These are phyloP conservation scores for Penicillium sclerotigenum DNA, from an alignment of 2,329 filamentous ascomycete genomes.

Conservation along the genomic window DNA sequence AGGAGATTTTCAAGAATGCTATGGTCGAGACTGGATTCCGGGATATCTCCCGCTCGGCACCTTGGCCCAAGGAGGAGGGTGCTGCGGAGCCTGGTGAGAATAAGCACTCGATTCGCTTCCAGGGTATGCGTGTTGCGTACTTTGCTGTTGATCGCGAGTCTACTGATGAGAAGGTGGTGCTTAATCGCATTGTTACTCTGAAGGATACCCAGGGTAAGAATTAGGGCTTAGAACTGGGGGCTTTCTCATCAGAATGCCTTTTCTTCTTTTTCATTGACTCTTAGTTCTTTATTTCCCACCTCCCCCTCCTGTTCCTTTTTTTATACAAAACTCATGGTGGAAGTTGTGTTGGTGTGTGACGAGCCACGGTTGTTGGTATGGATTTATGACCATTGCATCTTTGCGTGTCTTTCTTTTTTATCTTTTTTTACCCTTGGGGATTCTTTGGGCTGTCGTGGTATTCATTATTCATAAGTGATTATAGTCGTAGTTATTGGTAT, in stretches of 20 bases:
- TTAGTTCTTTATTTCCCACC: neutral
- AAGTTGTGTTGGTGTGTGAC: constrained; percentile 4
- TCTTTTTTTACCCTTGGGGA: neutral
- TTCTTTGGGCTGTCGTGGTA: neutral
- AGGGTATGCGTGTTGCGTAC: constrained; percentile 77
- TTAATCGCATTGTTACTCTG: constrained; percentile 88
- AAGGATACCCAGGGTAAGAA: constrained; percentile 60
- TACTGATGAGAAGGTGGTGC: constrained; percentile 72
- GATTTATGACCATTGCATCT: constrained; percentile 22
- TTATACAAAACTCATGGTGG: neutral
- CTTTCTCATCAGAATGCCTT: neutral
- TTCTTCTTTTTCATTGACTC: neutral
- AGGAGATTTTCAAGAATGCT: constrained; percentile 73
- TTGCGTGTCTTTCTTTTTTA: constrained; percentile 5
- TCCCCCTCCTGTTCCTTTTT: neutral
- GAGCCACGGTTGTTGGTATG: constrained; percentile 9
- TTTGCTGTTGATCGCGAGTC: constrained; percentile 68
- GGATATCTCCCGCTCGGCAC: constrained; percentile 68
- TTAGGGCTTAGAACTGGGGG: neutral
- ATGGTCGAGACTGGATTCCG: constrained; percentile 80
- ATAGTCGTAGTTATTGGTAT: neutral
- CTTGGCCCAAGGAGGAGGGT: constrained; percentile 77
- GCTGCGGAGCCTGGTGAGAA: constrained; percentile 38
- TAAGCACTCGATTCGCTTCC: constrained; percentile 78
- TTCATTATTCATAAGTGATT: neutral